Conservation (phyloP, 2,329 filamentous ascomycete genomes). For the Cryphonectria parasitica region DNA sequence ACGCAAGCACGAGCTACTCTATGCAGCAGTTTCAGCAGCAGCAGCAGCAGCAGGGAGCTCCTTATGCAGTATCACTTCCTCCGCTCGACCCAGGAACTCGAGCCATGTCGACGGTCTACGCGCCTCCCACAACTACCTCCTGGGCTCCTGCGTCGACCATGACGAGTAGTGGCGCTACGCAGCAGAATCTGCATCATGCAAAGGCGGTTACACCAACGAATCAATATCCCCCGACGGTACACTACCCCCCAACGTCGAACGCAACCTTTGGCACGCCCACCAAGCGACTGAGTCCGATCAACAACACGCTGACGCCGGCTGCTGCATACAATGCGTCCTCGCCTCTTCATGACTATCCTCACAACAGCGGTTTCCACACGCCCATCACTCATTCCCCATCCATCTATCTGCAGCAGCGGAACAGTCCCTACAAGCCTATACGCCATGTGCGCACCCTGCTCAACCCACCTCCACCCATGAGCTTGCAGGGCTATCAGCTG, state of each 20-base stretch:
- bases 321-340: constrained; percentile 66
- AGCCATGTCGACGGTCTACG: constrained; percentile 79
- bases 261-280: constrained; percentile 53
- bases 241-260: constrained; percentile 26
- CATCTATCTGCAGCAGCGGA: constrained; percentile 82
- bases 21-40: not conserved
- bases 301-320: constrained; percentile 44
- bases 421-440: constrained; percentile 91
- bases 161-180: constrained; percentile 35
- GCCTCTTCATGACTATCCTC: constrained; percentile 65
- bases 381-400: constrained; percentile 82
- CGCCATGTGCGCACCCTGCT: constrained; percentile 89
- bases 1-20: constrained; percentile 43
- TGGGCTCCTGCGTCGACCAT: constrained; percentile 44
- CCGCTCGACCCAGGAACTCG: constrained; percentile 64
- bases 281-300: constrained; percentile 58
- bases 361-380: constrained; percentile 57
- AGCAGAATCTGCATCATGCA: constrained; percentile 39
- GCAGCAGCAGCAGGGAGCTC: constrained; percentile 30
- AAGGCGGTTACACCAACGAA: constrained; percentile 38
- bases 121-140: constrained; percentile 50
- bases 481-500: constrained; percentile 75
- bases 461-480: constrained; percentile 80
- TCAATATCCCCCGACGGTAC: constrained; percentile 34
- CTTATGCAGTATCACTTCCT: constrained; percentile 59